These are phyloP conservation scores for Tuber brumale DNA, from an alignment of 495 filamentous ascomycete genomes.

Conservation along the genomic window DNA sequence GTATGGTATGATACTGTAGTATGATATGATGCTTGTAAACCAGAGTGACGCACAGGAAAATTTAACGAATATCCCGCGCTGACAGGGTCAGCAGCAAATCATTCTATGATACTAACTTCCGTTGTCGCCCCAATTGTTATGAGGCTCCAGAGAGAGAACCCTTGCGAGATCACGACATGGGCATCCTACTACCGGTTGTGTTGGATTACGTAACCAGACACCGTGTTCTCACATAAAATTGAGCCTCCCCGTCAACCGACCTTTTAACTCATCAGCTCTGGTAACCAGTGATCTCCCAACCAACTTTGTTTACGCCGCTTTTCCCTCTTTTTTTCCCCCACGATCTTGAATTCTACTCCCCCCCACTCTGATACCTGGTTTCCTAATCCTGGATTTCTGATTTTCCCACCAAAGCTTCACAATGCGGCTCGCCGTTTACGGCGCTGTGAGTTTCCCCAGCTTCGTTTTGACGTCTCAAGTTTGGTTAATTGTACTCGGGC, in stretches of 20 bases:
- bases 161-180: no score
- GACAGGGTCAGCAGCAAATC: no score
- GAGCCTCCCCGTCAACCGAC: neutral
- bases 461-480: conserved; percentile 12
- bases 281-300: conserved; percentile 13
- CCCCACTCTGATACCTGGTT: conserved; percentile 6
- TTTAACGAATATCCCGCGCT: no score
- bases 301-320: conserved; percentile 5
- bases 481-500: conserved; percentile 16
- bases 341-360: conserved; percentile 15
- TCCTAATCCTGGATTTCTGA: neutral
- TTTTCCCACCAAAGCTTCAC: conserved; percentile 32
- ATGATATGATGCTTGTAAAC: no score
- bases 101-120: no score
- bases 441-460: conserved; percentile 36
- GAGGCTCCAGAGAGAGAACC: no score
- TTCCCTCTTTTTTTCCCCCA: neutral
- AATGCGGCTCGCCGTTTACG: conserved; percentile 50
- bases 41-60: no score
- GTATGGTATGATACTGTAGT: no score
- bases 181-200: neutral
- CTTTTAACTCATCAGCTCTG: neutral
- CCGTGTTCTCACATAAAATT: neutral
- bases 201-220: neutral
- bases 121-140: no score